Conservation (phyloP, 78 protist genomes). For the Isochrysis galbana region DNA sequence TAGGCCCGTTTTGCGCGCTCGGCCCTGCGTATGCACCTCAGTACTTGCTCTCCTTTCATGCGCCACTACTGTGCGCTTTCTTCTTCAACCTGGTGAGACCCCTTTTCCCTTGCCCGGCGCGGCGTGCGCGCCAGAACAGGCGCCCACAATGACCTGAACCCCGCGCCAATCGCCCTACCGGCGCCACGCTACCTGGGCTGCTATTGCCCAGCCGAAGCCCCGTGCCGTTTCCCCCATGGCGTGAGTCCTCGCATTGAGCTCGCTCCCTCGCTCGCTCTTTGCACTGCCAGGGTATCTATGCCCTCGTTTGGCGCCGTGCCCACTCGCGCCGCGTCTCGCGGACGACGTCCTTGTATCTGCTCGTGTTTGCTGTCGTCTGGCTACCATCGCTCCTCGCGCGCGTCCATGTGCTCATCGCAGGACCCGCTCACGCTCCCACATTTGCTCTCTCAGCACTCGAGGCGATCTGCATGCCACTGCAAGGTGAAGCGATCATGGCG, state of each 20-base stretch:
- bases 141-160: too few relatives aligned
- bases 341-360: neutral
- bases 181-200: too few relatives aligned
- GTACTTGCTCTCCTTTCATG: neutral
- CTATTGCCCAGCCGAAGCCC: too few relatives aligned
- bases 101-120: too few relatives aligned
- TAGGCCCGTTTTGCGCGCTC: neutral
- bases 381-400: neutral
- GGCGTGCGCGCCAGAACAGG: too few relatives aligned
- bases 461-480: slow-evolving; percentile 13
- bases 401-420: neutral
- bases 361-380: neutral
- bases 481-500: neutral
- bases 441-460: neutral
- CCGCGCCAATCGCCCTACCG: too few relatives aligned
- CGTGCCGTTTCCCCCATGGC: too few relatives aligned
- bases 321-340: neutral
- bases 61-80: neutral
- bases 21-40: neutral
- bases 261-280: too few relatives aligned
- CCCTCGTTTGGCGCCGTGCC: neutral
- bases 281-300: too few relatives aligned
- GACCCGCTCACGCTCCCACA: neutral
- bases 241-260: too few relatives aligned
- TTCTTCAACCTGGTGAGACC: neutral